These are phyloP conservation scores for Pulveroboletus ravenelii DNA, from an alignment of 768 basidiomycete species.

Conservation along the genomic window DNA sequence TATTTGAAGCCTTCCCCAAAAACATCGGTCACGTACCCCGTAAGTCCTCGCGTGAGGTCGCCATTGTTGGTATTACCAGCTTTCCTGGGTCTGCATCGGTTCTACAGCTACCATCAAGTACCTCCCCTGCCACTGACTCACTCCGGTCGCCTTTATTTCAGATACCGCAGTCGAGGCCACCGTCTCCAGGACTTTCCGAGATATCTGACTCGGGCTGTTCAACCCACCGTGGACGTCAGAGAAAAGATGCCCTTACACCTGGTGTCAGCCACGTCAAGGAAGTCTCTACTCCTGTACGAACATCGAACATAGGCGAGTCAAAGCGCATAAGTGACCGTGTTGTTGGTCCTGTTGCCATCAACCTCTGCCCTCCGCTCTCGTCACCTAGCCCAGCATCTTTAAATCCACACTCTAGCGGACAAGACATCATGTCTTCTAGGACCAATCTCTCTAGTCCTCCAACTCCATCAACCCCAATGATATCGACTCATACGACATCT, in stretches of 20 bases:
- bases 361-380: slow-evolving; percentile 35
- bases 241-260: slow-evolving; percentile 33
- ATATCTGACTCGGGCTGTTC: slow-evolving; percentile 31
- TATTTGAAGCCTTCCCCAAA: slow-evolving; percentile 26
- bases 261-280: slow-evolving; percentile 28
- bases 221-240: slow-evolving; percentile 24
- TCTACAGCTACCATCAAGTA: slow-evolving; percentile 26
- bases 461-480: slow-evolving; percentile 25
- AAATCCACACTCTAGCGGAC: slow-evolving; percentile 25
- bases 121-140: slow-evolving; percentile 23
- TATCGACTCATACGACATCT: slow-evolving; percentile 24
- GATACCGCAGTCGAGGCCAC: slow-evolving; percentile 34
- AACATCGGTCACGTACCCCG: slow-evolving; percentile 36
- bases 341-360: slow-evolving; percentile 57
- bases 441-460: slow-evolving; percentile 21
- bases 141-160: slow-evolving; percentile 37
- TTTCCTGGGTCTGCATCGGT: slow-evolving; percentile 26
- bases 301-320: slow-evolving; percentile 58
- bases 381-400: slow-evolving; percentile 25
- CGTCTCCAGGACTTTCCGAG: slow-evolving; percentile 29
- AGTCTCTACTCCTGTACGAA: slow-evolving; percentile 35
- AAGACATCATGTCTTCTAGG: slow-evolving; percentile 27
- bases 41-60: slow-evolving; percentile 46
- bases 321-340: slow-evolving; percentile 59
- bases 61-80: slow-evolving; percentile 46